Evolutionary conservation across 2,329 filamentous ascomycete genomes (phyloP).

Genomic region (Neoscytalidium dimidiatum): DNA sequence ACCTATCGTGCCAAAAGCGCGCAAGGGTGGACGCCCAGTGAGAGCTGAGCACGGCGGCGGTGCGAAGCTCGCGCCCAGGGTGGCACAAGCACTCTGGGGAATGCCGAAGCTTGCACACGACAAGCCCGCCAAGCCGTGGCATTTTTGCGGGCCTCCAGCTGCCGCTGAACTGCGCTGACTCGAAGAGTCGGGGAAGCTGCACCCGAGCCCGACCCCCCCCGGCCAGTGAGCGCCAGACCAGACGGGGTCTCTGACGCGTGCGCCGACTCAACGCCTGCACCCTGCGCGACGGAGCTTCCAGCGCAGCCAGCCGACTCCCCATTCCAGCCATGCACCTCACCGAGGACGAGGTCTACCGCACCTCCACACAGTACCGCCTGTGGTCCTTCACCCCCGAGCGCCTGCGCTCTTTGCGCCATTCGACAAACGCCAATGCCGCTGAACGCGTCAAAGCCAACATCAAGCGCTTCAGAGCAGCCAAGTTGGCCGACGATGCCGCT

Average conservation of each 20-base stretch:
- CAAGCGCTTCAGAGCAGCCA: constrained; percentile 46
- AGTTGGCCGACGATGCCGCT: constrained; percentile 40
- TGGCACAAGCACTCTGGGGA: constrained; percentile 1
- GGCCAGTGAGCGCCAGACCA: not conserved
- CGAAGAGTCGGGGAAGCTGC: not conserved
- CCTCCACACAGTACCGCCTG: constrained; percentile 84
- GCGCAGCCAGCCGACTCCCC: not conserved
- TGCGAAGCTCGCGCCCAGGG: not conserved
- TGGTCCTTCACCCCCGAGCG: constrained; percentile 86
- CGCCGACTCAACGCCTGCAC: constrained; percentile 7
- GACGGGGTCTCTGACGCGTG: not conserved
- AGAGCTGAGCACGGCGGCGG: not conserved
- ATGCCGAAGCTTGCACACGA: not conserved
- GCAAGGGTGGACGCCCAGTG: not conserved
- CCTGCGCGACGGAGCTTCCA: not conserved
- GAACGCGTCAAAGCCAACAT: constrained; percentile 64
- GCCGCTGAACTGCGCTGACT: too few relatives aligned
- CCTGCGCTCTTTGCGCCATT: constrained; percentile 69
- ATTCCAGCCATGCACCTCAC: constrained; percentile 54
- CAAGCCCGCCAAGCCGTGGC: constrained; percentile 5
- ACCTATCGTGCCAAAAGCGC: not conserved
- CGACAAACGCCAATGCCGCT: constrained; percentile 78
- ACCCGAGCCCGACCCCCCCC: not conserved
- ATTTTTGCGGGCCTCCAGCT: not conserved
- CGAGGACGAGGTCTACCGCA: constrained; percentile 88